Conservation (phyloP, 257 asterid species). For the Gentiana straminea region DNA sequence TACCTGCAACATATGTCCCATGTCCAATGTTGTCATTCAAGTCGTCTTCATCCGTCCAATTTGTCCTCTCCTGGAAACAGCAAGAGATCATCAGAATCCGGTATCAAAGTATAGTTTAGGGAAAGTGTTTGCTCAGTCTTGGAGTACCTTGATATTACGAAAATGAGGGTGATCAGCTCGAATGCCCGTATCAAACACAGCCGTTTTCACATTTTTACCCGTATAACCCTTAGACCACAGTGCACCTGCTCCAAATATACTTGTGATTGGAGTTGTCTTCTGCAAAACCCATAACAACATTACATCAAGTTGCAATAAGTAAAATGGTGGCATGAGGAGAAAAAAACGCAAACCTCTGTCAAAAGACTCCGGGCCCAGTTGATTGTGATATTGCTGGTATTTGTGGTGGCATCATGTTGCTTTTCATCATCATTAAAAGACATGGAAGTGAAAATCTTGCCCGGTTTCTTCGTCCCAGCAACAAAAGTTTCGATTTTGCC, state of each 20-base stretch:
- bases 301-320: not conserved
- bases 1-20: conserved; percentile 99
- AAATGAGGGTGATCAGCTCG: conserved; percentile 94
- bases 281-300: conserved; percentile 27
- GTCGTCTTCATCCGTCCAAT: conserved; percentile 96
- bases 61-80: conserved; percentile 78
- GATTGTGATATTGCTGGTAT: conserved; percentile 24
- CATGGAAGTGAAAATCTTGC: conserved; percentile 87
- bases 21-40: conserved; percentile 97
- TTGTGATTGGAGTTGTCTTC: conserved; percentile 80
- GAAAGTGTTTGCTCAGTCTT: conserved; percentile 5
- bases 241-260: conserved; percentile 91
- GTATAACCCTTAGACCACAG: conserved; percentile 93
- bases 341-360: conserved; percentile 52
- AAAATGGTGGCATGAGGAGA: not conserved
- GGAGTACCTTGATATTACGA: conserved; percentile 82
- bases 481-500: conserved; percentile 39
- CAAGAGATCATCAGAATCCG: not conserved
- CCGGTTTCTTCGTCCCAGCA: conserved; percentile 75
- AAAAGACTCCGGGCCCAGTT: conserved; percentile 62
- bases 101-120: not conserved
- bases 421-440: conserved; percentile 45
- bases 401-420: conserved; percentile 13
- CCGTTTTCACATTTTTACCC: conserved; percentile 95
- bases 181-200: conserved; percentile 93